Evolutionary conservation across 805 yeast genomes (phyloP).

Genomic region (Wickerhamiella musiphila): DNA sequence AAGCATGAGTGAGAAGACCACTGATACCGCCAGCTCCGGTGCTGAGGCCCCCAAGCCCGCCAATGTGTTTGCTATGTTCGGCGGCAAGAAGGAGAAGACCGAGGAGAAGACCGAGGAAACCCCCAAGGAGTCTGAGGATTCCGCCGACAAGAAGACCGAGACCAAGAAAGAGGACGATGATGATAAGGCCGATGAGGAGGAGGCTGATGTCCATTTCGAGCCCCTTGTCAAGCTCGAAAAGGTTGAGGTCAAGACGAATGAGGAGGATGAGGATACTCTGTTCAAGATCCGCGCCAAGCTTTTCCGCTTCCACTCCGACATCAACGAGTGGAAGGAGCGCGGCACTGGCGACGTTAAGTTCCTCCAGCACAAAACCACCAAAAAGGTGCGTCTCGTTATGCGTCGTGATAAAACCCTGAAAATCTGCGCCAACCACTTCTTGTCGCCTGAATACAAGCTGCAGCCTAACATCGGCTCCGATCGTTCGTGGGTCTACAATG

Average conservation of each 20-base stretch:
- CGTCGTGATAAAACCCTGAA: conserved; percentile 98
- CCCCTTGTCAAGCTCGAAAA: conserved; percentile 89
- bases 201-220: conserved; percentile 83
- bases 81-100: conserved; percentile 55
- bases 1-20: conserved; percentile 29
- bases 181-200: conserved; percentile 48
- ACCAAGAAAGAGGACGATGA: conserved; percentile 21
- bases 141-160: conserved; percentile 22
- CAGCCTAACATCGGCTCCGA: conserved; percentile 92
- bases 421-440: conserved; percentile 94
- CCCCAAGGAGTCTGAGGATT: conserved; percentile 25
- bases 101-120: conserved; percentile 20
- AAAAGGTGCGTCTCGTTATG: conserved; percentile 84
- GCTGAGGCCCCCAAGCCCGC: conserved; percentile 3
- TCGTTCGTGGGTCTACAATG: conserved; percentile 95
- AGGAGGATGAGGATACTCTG: conserved; percentile 70
- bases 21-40: conserved; percentile 5
- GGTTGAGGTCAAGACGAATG: conserved; percentile 92
- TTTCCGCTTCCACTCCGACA: conserved; percentile 49
- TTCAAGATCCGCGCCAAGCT: conserved; percentile 86
- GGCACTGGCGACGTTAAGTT: conserved; percentile 98
- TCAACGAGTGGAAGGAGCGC: conserved; percentile 95
- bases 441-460: conserved; percentile 52
- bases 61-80: conserved; percentile 87
- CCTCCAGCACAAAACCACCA: conserved; percentile 67